phyloP scores from a whole-genome alignment of 208 protist genomes.

The Trypanosoma mega region DNA sequence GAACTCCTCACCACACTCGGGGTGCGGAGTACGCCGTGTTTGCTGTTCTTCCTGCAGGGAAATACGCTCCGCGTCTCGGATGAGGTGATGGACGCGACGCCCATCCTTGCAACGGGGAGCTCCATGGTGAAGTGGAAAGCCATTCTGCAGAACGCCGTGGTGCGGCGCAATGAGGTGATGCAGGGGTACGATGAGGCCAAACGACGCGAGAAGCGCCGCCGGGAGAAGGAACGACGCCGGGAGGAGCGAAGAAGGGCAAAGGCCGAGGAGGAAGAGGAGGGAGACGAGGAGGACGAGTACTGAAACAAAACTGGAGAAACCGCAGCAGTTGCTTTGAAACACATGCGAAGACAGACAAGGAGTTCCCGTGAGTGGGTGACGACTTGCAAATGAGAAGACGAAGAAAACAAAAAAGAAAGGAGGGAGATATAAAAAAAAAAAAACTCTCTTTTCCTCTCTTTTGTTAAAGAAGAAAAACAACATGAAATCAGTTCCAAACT shows the following conservation, averaged over 20 bases:
- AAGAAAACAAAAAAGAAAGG: too few relatives aligned
- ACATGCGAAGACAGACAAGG: not conserved
- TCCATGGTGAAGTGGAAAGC: slow-evolving; percentile 73
- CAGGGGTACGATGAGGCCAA: slow-evolving; percentile 59
- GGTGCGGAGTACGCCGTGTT: slow-evolving; percentile 67
- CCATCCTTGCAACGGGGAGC: slow-evolving; percentile 44
- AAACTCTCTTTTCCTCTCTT: too few relatives aligned
- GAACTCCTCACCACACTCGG: slow-evolving; percentile 61
- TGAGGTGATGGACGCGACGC: slow-evolving; percentile 26
- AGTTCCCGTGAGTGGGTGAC: too few relatives aligned
- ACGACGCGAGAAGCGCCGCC: slow-evolving; percentile 37
- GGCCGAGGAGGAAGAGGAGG: slow-evolving; percentile 37
- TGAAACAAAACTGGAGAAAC: slow-evolving; percentile 14
- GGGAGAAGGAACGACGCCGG: slow-evolving; percentile 39
- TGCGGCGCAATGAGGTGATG: slow-evolving; percentile 74
- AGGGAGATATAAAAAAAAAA: too few relatives aligned
- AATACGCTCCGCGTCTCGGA: slow-evolving; percentile 37
- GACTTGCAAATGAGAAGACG: too few relatives aligned
- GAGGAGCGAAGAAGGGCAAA: slow-evolving; percentile 40
- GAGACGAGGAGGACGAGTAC: slow-evolving; percentile 63
- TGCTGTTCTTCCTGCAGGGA: slow-evolving; percentile 77
- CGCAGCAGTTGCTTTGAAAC: not conserved
- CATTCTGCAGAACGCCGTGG: slow-evolving; percentile 66
- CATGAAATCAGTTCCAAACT: too few relatives aligned
- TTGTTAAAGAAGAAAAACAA: too few relatives aligned